These are phyloP conservation scores for Colletotrichum orchidophilum DNA, from an alignment of 2,329 filamentous ascomycete genomes.

Conservation along the genomic window DNA sequence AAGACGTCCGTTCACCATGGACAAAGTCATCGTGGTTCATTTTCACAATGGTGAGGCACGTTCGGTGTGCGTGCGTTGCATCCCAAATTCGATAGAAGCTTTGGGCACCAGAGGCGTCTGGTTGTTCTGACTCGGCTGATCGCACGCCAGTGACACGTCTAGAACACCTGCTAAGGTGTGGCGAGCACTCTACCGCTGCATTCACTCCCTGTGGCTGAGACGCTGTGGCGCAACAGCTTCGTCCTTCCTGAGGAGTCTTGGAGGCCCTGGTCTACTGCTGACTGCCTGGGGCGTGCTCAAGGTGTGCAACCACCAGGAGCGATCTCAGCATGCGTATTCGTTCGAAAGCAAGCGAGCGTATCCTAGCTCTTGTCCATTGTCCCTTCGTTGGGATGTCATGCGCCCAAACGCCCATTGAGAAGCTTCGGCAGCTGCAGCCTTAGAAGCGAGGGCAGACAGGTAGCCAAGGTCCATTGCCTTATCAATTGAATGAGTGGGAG, in stretches of 20 bases:
- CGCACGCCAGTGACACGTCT: conserved; percentile 15
- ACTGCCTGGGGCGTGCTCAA: background rate
- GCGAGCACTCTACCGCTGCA: background rate
- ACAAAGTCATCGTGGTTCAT: background rate
- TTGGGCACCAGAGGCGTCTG: background rate
- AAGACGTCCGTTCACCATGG: background rate
- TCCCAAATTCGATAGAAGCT: background rate
- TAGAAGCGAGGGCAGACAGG: background rate
- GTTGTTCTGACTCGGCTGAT: conserved; percentile 4
- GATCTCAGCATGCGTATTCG: background rate
- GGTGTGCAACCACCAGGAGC: background rate
- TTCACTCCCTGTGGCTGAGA: background rate
- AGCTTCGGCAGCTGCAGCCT: conserved; percentile 19
- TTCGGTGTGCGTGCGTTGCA: background rate
- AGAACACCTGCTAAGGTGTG: background rate
- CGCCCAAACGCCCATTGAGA: background rate
- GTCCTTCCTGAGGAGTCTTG: background rate
- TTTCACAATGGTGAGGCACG: background rate
- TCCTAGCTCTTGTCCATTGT: background rate
- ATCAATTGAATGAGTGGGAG: background rate
- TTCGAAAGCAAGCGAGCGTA: background rate
- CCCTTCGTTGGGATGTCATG: background rate
- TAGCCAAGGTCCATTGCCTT: background rate
- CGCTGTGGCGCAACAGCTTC: conserved; percentile 1
- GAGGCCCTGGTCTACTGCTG: too few relatives aligned